Conservation (phyloP, 2,329 filamentous ascomycete species). For the Podosphaera leucotricha region DNA sequence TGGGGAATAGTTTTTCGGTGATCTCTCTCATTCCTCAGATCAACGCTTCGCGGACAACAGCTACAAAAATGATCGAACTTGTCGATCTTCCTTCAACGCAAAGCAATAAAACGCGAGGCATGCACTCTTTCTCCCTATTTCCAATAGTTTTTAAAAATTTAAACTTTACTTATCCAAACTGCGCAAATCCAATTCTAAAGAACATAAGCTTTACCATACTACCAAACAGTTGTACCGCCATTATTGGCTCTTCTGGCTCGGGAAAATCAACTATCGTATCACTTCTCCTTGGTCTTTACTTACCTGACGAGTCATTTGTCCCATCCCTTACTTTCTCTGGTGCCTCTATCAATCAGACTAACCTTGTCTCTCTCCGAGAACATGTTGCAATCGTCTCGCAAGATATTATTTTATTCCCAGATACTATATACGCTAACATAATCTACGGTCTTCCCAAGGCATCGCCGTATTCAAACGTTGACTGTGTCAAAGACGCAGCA, state of each 20-base stretch:
- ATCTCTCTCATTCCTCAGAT: conserved; percentile 62
- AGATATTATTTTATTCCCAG: conserved; percentile 52
- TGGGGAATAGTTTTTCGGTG: conserved; percentile 47
- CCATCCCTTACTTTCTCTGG: conserved; percentile 29
- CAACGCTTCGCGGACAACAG: conserved; percentile 47
- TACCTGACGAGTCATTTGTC: conserved; percentile 6
- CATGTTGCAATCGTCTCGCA: conserved; percentile 48
- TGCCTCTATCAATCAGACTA: conserved; percentile 30
- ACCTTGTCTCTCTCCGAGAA: conserved; percentile 34
- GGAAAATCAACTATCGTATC: conserved; percentile 62
- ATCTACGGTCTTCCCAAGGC: conserved; percentile 43
- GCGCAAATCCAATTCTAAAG: conserved; percentile 28
- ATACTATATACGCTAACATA: conserved; percentile 59
- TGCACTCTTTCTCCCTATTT: conserved; percentile 24
- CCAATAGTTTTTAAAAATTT: conserved; percentile 32
- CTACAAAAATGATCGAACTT: conserved; percentile 47
- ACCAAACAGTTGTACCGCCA: conserved; percentile 42
- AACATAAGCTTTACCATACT: conserved; percentile 42
- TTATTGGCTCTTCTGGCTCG: conserved; percentile 59
- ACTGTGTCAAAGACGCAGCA: conserved; percentile 27
- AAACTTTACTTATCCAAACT: conserved; percentile 46
- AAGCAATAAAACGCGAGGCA: conserved; percentile 16
- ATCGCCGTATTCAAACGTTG: conserved; percentile 24
- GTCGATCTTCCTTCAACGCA: conserved; percentile 27
- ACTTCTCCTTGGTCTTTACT: conserved; percentile 52